Conservation (phyloP, 148 eudicot species). For the Chenopodium berlandieri region DNA sequence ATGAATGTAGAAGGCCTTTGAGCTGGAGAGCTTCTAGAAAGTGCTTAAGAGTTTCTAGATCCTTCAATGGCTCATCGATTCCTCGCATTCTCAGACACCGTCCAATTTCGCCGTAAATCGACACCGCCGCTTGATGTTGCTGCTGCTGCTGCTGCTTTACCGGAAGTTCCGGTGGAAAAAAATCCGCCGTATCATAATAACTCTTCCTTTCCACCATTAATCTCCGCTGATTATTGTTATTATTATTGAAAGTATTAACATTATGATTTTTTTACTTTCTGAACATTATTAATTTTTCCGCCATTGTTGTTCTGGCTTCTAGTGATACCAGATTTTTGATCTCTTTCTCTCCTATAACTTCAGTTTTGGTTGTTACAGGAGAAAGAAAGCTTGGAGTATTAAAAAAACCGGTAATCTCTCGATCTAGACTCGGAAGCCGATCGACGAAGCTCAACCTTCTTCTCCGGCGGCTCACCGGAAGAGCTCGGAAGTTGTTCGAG, state of each 20-base stretch:
- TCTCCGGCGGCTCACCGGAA: slow-evolving; percentile 22
- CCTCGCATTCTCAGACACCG: slow-evolving; percentile 67
- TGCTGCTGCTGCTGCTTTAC: slow-evolving; percentile 34
- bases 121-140: slow-evolving; percentile 41
- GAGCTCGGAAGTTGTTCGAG: slow-evolving; percentile 53
- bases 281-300: neutral
- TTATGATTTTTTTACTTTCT: slow-evolving; percentile 11
- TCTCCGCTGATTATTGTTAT: slow-evolving; percentile 15
- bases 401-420: slow-evolving; percentile 34
- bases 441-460: slow-evolving; percentile 62
- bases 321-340: slow-evolving; percentile 11
- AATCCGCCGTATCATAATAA: slow-evolving; percentile 63
- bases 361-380: slow-evolving; percentile 13
- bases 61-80: slow-evolving; percentile 67
- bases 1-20: slow-evolving; percentile 76
- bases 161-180: slow-evolving; percentile 44
- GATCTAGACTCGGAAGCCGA: slow-evolving; percentile 93
- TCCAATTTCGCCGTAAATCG: slow-evolving; percentile 71
- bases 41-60: slow-evolving; percentile 77
- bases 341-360: slow-evolving; percentile 5
- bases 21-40: slow-evolving; percentile 87
- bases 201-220: slow-evolving; percentile 47
- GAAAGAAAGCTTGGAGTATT: slow-evolving; percentile 22
- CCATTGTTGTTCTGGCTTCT: slow-evolving; percentile 19
- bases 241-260: slow-evolving; percentile 2